Evolutionary conservation across 2,329 filamentous ascomycete species (phyloP), one percentile per base, ranked within the genome.

Genomic region (Penicillium sp.): DNA sequence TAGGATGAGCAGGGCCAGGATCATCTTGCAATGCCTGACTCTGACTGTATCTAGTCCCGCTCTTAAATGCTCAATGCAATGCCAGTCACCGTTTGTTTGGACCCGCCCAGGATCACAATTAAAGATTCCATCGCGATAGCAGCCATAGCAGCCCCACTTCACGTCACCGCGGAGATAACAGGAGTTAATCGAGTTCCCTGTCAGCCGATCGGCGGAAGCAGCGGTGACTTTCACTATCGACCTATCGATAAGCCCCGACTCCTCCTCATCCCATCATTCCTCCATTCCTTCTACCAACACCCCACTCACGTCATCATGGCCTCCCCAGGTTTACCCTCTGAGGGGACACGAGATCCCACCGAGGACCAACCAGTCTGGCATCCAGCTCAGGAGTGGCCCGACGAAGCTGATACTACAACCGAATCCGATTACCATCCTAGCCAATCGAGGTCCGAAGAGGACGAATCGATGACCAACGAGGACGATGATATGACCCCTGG

Each of bases 401-500:
- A 79, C 57, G 74, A 79, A 30, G 42, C 30, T 6, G 28, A 64
- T 76, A 78, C 62, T 75, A 78, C 61, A 65, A 68, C 53, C 53
- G 61, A 70, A 33, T 53, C 58, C 40, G 68, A 71, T 22, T 70
- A 65, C 42, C 57, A 64, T 35, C 61, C 68, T 26, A 56, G 59
- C 19, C 6, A 30, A 38, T 63, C 65, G 26, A 35, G 50, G 26
- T 61, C 61, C 19, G 58, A 58, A 1, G 56, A 61, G 17, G 60
- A 61, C 26, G 62, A 62, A 24, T 62, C 26, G 40, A 59, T 60
- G 65, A 66, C 17, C 59, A 63, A 70, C 15, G 70, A 69, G 12
- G 79, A 82, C 76, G 82, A 85, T 75, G 82, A 84, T 73, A 82
- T 83, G 78, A 82, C 84, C 65, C 83, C 80, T 73, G 76, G 38